These are phyloP conservation scores for Mycena epipterygia DNA, from an alignment of 768 basidiomycete species.

Conservation along the genomic window DNA sequence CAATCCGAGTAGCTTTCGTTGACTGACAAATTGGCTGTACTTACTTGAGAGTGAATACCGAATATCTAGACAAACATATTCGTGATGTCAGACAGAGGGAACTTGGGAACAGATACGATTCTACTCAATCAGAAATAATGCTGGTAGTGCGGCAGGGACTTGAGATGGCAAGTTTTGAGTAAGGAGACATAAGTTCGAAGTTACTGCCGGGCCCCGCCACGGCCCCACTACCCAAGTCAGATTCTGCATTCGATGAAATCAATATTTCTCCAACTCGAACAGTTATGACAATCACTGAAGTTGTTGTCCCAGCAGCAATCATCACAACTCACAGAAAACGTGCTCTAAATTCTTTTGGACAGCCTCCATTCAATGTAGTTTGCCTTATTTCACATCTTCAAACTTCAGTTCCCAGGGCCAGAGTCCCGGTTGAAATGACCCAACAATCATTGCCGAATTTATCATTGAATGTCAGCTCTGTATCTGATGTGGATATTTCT, in stretches of 20 bases:
- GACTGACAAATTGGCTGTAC: no score
- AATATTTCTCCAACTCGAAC: slow-evolving; percentile 33
- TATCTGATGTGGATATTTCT: no score
- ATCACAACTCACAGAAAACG: not conserved
- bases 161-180: not conserved
- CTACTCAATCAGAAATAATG: not conserved
- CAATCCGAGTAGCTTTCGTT: no score
- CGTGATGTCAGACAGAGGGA: no score
- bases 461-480: no score
- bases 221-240: no score
- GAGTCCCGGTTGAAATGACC: no score
- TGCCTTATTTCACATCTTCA: slow-evolving; percentile 3
- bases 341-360: not conserved
- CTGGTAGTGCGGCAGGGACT: not conserved
- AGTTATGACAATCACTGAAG: slow-evolving; percentile 10
- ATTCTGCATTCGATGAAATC: not conserved
- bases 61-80: no score
- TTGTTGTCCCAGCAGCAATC: slow-evolving; percentile 8
- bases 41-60: no score
- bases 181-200: not conserved
- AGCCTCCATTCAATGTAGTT: not conserved
- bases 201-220: no score
- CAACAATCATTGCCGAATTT: no score
- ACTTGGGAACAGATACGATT: no score
- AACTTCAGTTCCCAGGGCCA: not conserved